These are phyloP conservation scores for Tylopilus sp. DNA, from an alignment of 1,284 basidiomycete species.

Conservation along the genomic window DNA sequence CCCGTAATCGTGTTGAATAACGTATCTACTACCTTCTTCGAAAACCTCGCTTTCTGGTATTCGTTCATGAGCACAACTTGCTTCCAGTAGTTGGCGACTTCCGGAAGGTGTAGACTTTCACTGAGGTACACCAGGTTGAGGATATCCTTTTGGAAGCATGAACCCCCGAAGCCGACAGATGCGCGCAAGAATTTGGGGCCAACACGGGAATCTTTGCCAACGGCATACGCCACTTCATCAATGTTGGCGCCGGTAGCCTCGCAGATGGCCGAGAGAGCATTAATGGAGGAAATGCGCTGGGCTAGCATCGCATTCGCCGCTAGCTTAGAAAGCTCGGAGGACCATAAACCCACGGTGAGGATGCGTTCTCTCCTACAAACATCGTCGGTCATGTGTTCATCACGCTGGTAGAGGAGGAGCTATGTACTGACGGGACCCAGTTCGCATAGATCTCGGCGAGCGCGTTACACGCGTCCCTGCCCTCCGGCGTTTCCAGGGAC, in stretches of 20 bases:
- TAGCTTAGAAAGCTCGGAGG: constrained; percentile 96
- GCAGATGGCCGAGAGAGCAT: constrained; percentile 97
- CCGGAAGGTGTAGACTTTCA: constrained; percentile 90
- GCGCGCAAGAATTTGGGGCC: constrained; percentile 96
- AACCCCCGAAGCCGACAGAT: constrained; percentile 95
- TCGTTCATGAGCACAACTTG: constrained; percentile 96
- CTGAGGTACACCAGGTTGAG: constrained; percentile 97
- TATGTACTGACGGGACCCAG: constrained; percentile 91
- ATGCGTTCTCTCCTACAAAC: constrained; percentile 64
- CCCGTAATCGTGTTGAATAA: constrained; percentile 97
- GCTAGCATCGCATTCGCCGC: constrained; percentile 99
- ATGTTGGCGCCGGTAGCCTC: constrained; percentile 99
- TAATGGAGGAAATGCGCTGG: constrained; percentile 96
- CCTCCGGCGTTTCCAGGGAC: constrained; percentile 85
- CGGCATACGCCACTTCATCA: constrained; percentile 94
- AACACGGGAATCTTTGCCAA: constrained; percentile 90
- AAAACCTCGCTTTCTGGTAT: constrained; percentile 90
- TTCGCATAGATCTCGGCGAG: constrained; percentile 85
- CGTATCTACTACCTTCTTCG: constrained; percentile 87
- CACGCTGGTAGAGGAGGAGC: background rate
- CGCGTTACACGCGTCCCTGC: constrained; percentile 75
- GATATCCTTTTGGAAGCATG: constrained; percentile 99
- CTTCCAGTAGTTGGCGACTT: constrained; percentile 98
- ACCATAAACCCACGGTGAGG: constrained; percentile 96
- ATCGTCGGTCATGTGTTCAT: constrained; percentile 7